A percentile compares a stretch with the other conserved stretches of the same genome.
phyloP scores from a whole-genome alignment of 2,329 filamentous ascomycete genomes.

The Botrytis cinerea region DNA sequence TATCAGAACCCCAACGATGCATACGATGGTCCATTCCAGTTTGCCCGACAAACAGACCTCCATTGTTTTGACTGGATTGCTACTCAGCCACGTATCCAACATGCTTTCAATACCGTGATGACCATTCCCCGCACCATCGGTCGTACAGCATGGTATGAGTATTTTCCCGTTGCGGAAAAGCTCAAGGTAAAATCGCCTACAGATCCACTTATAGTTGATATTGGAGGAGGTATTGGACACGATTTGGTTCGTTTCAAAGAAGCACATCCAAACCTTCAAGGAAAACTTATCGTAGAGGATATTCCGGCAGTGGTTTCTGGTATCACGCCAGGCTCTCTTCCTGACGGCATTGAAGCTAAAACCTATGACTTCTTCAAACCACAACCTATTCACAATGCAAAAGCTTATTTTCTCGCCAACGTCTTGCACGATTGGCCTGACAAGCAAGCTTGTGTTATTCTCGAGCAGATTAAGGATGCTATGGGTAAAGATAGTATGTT shows the following conservation, averaged over 20 bases:
- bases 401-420: conserved; percentile 17
- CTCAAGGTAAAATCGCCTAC: conserved; percentile 11
- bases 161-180: conserved; percentile 23
- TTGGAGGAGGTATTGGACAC: conserved; percentile 24
- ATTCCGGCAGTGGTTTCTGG: conserved; percentile 4
- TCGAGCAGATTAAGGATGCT: conserved; percentile 11
- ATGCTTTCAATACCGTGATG: conserved; percentile 29
- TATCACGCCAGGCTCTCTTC: not conserved
- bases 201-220: conserved; percentile 24
- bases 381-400: conserved; percentile 5
- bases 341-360: conserved; percentile 9
- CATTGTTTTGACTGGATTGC: conserved; percentile 29
- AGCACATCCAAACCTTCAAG: not conserved
- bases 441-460: conserved; percentile 8
- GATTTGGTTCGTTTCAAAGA: conserved; percentile 7
- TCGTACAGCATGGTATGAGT: conserved; percentile 23
- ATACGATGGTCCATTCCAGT: conserved; percentile 29
- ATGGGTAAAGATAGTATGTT: conserved; percentile 5
- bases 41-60: conserved; percentile 22
- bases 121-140: conserved; percentile 10
- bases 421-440: conserved; percentile 21
- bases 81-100: conserved; percentile 24
- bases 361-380: conserved; percentile 9
- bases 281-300: conserved; percentile 20
- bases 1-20: conserved; percentile 27